Evolutionary conservation across 345 rosid species (phyloP).

Genomic region (Pseudoturritis turrita): DNA sequence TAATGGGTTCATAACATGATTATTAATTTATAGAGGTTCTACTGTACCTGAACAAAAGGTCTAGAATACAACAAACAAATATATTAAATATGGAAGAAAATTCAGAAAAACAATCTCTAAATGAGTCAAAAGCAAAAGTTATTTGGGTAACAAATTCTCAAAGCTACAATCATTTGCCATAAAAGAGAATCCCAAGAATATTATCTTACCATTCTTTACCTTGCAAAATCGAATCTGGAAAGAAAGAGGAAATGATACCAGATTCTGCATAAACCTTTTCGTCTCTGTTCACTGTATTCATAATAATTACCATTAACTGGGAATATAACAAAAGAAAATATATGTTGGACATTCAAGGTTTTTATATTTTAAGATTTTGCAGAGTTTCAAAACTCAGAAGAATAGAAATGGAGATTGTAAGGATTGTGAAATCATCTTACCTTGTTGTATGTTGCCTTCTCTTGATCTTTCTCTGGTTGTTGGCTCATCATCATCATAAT

Average conservation of each 20-base stretch:
- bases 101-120: not conserved
- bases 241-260: not conserved
- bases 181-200: not conserved
- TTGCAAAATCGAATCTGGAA: not conserved
- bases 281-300: not conserved
- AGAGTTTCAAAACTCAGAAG: not conserved
- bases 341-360: not conserved
- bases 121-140: not conserved
- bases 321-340: not conserved
- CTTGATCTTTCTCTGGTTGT: slow-evolving; percentile 16
- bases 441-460: slow-evolving; percentile 5
- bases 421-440: slow-evolving; percentile 3
- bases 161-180: not conserved
- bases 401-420: slow-evolving; percentile 10
- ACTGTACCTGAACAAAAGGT: no score
- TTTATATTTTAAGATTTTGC: not conserved
- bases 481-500: slow-evolving; percentile 5
- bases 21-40: no score
- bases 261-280: not conserved
- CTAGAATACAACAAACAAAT: no score
- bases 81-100: no score
- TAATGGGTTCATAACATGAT: no score
- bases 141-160: not conserved
- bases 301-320: not conserved
- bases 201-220: no score